Percentiles rank a stretch among this genome's conserved stretches.
These are phyloP conservation scores for Lyophyllum shimeji DNA, from an alignment of 768 basidiomycete species.

Conservation along the genomic window DNA sequence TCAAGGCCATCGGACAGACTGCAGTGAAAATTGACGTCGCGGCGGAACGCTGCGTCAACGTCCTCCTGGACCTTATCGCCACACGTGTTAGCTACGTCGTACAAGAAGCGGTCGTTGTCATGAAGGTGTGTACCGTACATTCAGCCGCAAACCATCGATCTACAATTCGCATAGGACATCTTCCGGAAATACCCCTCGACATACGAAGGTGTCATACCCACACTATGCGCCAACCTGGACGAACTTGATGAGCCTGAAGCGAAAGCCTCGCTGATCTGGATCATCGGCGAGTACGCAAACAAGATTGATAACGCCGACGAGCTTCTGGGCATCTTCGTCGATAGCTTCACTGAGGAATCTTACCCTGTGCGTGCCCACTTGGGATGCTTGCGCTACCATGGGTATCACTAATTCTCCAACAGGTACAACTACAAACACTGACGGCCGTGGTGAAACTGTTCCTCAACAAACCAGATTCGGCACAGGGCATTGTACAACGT, in stretches of 20 bases:
- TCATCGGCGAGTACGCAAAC: slow-evolving; percentile 96
- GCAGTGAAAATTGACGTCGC: slow-evolving; percentile 94
- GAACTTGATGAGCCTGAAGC: slow-evolving; percentile 98
- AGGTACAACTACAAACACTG: slow-evolving; percentile 79
- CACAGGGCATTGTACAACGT: slow-evolving; percentile 90
- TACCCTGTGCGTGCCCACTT: slow-evolving; percentile 63
- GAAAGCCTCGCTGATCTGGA: slow-evolving; percentile 98
- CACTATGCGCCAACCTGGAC: slow-evolving; percentile 90
- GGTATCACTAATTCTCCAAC: slow-evolving; percentile 6
- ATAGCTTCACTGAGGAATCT: slow-evolving; percentile 90
- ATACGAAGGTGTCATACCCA: slow-evolving; percentile 97
- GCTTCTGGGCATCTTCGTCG: slow-evolving; percentile 85
- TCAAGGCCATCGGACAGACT: slow-evolving; percentile 95
- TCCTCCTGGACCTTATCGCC: slow-evolving; percentile 87
- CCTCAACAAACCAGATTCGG: slow-evolving; percentile 90
- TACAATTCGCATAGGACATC: slow-evolving; percentile 66
- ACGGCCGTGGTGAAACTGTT: slow-evolving; percentile 98
- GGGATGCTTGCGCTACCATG: background rate
- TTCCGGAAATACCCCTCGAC: slow-evolving; percentile 96
- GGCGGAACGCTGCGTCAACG: slow-evolving; percentile 93
- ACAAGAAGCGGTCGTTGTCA: slow-evolving; percentile 97
- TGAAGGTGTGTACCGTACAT: slow-evolving; percentile 70
- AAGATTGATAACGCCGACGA: slow-evolving; percentile 98
- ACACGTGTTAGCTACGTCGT: slow-evolving; percentile 97
- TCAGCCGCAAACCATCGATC: background rate